Conservation (phyloP, 2,329 filamentous ascomycete species). For the Fusarium sp. region DNA sequence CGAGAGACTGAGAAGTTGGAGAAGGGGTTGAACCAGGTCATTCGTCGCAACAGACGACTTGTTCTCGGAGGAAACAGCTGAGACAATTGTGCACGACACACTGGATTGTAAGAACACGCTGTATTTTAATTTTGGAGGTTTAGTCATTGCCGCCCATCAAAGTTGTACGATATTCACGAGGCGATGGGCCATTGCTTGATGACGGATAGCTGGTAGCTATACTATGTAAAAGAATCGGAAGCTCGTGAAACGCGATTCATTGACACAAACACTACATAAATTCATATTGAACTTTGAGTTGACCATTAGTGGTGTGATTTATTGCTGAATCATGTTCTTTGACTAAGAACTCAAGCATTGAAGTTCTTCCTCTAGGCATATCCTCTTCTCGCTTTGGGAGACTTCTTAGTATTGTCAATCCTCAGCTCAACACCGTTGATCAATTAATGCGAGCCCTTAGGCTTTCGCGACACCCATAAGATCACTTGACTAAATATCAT, state of each 20-base stretch:
- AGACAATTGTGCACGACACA: background rate
- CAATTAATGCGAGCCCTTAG: too few species aligned
- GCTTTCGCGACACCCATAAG: too few species aligned
- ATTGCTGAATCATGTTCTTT: too few species aligned
- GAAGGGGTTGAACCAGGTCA: slow-evolving; percentile 68
- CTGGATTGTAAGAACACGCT: background rate
- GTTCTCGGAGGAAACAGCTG: slow-evolving; percentile 53
- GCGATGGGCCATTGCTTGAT: background rate
- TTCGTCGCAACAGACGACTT: slow-evolving; percentile 69
- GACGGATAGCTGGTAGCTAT: background rate
- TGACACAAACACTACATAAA: background rate
- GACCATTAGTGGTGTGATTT: background rate
- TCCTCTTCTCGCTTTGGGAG: too few species aligned
- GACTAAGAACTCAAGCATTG: too few species aligned
- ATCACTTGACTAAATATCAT: background rate
- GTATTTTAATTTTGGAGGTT: background rate
- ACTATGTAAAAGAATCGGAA: background rate
- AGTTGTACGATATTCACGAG: slow-evolving; percentile 14
- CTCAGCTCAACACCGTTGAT: too few species aligned
- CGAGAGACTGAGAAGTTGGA: slow-evolving; percentile 72
- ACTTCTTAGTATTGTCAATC: too few species aligned
- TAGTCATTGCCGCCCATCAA: background rate
- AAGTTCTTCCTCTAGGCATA: too few species aligned
- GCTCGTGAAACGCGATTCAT: background rate
- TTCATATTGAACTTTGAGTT: background rate